Conservation (phyloP, 225 moss, liverwort and hornwort genomes). For the Ulota crispa region DNA sequence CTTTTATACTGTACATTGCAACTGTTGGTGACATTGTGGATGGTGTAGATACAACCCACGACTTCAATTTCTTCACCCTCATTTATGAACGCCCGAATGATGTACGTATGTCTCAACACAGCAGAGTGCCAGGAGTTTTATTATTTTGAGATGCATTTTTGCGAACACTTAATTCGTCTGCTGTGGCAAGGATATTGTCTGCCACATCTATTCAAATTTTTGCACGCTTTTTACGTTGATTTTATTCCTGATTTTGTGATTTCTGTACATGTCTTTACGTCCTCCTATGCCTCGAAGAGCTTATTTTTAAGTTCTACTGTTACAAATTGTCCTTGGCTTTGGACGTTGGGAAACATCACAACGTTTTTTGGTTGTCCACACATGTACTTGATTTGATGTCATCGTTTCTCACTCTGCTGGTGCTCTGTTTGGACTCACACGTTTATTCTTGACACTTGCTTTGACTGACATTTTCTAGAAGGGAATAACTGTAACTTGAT, state of each 20-base stretch:
- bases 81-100: conserved; percentile 96
- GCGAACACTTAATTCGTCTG: background rate
- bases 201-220: background rate
- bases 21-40: conserved; percentile 98
- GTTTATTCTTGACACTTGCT: conserved; percentile 5
- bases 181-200: background rate
- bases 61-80: conserved; percentile 97
- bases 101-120: conserved; percentile 48
- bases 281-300: background rate
- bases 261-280: conserved; percentile 11
- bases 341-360: background rate
- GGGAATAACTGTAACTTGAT: background rate
- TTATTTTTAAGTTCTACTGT: background rate
- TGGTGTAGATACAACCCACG: conserved; percentile 98
- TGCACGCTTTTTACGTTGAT: background rate
- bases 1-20: conserved; percentile 95
- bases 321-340: background rate
- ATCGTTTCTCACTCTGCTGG: background rate
- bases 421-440: background rate
- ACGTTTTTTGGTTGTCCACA: background rate
- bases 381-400: conserved; percentile 14
- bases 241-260: background rate
- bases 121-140: background rate
- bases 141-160: background rate
- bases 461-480: conserved; percentile 1